Evolutionary conservation across 768 basidiomycete genomes (phyloP), one percentile per base, ranked within the genome.

Genomic region (Russula lepida): DNA sequence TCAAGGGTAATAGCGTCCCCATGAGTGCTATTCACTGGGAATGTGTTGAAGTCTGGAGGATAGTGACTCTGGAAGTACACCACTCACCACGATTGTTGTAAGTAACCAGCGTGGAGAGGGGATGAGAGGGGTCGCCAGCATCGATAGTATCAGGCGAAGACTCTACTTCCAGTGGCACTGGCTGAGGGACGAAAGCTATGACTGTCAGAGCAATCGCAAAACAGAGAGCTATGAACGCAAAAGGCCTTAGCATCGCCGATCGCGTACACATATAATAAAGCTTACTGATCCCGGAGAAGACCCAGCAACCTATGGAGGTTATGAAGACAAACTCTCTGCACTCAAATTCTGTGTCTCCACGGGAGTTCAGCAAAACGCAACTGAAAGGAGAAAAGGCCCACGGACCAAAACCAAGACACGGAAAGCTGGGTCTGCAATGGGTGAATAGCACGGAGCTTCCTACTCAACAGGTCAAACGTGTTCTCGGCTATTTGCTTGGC

Each of bases 291-390:
- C 28, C 64, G n/a, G 56, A 50, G 46, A 63, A 35, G 11, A 41
- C 48, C 56, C 64, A 65, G 46, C 56, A 63, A n/a, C 64, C 64
- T 8, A 58, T 50, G 28, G 46, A 23, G 27, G 63, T 63, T 2
- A 30, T 39, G n/a, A 23, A 55, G 27, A 58, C 12, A 27, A 51
- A 23, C 2, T 37, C 13, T 43, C 48, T 48, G 32, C 64, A 65
- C 11, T 2, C 3, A 3, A 25, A 2, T 19, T 46, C 53, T n/a
- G 64, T 46, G 5, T 33, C 64, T 63, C 7, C 9, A 15, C 19
- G 17, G 11, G 37, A 28, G 28, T 39, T 47, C 49, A 30, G 53
- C 23, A 17, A 17, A 44, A 25, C 9, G n/a, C 30, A n/a, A 49
- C 5, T 23, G 23, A 48, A 37, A 17, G 15, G 15, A 37, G 6